Conservation (phyloP, 192 early-diverging fungal genomes). For the Podila verticillata region DNA sequence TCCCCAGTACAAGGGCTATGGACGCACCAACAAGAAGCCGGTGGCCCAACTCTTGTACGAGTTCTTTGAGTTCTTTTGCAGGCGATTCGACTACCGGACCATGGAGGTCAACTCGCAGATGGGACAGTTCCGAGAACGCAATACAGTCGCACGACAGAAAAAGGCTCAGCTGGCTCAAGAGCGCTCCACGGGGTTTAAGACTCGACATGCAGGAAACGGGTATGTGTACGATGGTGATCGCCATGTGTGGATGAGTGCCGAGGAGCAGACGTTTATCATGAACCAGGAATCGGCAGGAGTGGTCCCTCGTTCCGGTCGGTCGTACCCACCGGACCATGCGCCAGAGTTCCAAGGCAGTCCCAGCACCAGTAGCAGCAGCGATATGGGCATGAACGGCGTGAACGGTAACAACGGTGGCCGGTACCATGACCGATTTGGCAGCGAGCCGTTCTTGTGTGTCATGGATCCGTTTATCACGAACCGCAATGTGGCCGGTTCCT, state of each 20-base stretch:
- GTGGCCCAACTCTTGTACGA: conserved; percentile 28
- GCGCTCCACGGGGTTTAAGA: not conserved
- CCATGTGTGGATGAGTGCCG: too few relatives aligned
- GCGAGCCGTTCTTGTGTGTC: conserved; percentile 26
- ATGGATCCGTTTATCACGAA: conserved; percentile 33
- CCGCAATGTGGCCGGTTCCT: conserved; percentile 34
- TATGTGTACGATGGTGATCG: not conserved
- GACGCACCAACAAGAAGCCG: conserved; percentile 22
- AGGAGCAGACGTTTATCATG: too few relatives aligned
- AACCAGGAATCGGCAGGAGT: not conserved
- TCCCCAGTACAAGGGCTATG: conserved; percentile 10
- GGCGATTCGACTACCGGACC: conserved; percentile 35
- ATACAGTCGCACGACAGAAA: conserved; percentile 2
- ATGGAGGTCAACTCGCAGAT: conserved; percentile 27
- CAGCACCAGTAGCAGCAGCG: not conserved
- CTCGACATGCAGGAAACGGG: not conserved
- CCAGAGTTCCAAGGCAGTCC: too few relatives aligned
- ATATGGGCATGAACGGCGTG: not conserved
- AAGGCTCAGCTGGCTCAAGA: not conserved
- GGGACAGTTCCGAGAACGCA: conserved; percentile 19
- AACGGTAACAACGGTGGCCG: not conserved
- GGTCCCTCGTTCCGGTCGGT: not conserved
- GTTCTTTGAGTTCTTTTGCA: conserved; percentile 34
- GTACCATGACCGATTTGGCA: not conserved
- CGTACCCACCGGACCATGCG: not conserved